A percentile compares a stretch with the other conserved stretches of the same genome.
These are phyloP conservation scores for Talaromyces stipitatus DNA, from an alignment of 495 filamentous ascomycete species.

Conservation along the genomic window DNA sequence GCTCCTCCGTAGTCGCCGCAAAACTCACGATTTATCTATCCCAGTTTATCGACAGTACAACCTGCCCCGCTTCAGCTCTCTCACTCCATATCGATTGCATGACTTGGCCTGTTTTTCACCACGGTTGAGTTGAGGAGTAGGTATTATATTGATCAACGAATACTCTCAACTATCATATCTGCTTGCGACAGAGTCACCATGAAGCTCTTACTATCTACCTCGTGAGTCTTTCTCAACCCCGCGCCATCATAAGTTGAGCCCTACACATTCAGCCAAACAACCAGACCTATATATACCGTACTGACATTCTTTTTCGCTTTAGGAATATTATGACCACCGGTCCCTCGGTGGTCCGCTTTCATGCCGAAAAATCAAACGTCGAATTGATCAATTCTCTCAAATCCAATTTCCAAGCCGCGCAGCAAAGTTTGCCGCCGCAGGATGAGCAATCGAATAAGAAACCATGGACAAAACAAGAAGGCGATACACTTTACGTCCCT, in stretches of 20 bases:
- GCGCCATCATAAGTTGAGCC: neutral
- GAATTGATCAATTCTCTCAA: conserved; percentile 83
- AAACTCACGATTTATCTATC: neutral
- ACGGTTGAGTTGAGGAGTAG: neutral
- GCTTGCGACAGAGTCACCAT: conserved; percentile 24
- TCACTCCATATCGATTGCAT: neutral
- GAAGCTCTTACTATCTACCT: conserved; percentile 83
- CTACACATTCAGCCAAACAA: too few relatives aligned
- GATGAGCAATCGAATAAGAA: conserved; percentile 12
- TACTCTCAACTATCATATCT: neutral
- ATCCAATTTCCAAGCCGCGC: conserved; percentile 66
- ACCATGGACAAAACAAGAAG: conserved; percentile 58
- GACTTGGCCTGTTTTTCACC: neutral
- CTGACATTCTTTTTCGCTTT: conserved; percentile 10
- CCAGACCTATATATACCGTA: too few relatives aligned
- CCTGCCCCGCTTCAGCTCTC: neutral
- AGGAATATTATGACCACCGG: conserved; percentile 82
- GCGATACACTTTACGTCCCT: conserved; percentile 63
- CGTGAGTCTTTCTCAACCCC: conserved; percentile 43
- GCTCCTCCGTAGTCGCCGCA: neutral
- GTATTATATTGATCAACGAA: neutral
- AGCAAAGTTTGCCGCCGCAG: conserved; percentile 32
- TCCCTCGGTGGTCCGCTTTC: conserved; percentile 72
- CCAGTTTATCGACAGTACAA: too few relatives aligned
- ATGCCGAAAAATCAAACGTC: conserved; percentile 73